These are phyloP conservation scores for Kwoniella mangroviensis DNA, from an alignment of 768 basidiomycete species.

Conservation along the genomic window DNA sequence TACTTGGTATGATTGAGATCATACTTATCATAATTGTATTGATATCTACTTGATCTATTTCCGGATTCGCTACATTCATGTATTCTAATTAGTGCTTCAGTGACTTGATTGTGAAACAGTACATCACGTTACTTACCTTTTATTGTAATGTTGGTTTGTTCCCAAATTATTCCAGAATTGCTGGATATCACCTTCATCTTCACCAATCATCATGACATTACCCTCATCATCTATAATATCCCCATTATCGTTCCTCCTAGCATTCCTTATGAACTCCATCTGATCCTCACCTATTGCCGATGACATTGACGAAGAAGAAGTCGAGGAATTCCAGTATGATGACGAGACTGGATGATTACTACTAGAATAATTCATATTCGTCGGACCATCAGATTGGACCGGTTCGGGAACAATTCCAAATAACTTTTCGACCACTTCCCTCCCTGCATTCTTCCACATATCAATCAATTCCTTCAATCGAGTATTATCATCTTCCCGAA, in stretches of 20 bases:
- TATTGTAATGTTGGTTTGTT: neutral
- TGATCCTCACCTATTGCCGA: slow-evolving; percentile 19
- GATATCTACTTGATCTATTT: neutral
- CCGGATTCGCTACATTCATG: too few relatives aligned
- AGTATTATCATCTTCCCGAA: slow-evolving; percentile 42
- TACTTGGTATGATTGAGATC: neutral
- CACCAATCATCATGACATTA: slow-evolving; percentile 30
- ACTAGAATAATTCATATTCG: neutral
- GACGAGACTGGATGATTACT: neutral
- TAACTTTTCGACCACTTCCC: slow-evolving; percentile 48
- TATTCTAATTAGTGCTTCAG: too few relatives aligned
- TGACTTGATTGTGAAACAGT: too few relatives aligned
- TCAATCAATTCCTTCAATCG: slow-evolving; percentile 32
- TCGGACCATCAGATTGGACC: neutral
- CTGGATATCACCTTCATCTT: slow-evolving; percentile 8
- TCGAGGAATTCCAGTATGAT: neutral
- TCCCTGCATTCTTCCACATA: slow-evolving; percentile 48
- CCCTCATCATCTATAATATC: slow-evolving; percentile 46
- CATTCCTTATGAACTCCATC: slow-evolving; percentile 21
- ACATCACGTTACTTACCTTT: slow-evolving; percentile 3
- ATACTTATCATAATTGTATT: neutral
- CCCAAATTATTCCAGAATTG: neutral
- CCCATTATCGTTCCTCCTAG: slow-evolving; percentile 33
- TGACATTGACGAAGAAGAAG: neutral
- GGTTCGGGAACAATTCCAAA: slow-evolving; percentile 34